Conservation (phyloP, 1,284 basidiomycete genomes). For the Ceratobasidium sp. region DNA sequence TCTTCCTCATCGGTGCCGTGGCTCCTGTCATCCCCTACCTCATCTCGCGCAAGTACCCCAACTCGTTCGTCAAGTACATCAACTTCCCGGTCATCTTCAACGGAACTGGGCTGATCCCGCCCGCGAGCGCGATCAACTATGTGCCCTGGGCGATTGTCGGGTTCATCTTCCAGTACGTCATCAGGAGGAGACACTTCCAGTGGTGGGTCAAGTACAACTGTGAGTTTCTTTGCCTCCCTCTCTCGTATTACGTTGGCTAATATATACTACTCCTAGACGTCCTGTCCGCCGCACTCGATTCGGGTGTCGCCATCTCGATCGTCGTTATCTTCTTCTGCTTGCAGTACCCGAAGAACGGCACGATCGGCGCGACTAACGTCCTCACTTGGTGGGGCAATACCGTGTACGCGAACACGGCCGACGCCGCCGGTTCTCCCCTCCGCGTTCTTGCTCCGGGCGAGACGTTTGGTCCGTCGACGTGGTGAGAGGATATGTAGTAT, state of each 20-base stretch:
- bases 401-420: conserved; percentile 56
- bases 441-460: conserved; percentile 54
- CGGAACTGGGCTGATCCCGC: conserved; percentile 60
- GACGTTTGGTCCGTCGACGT: conserved; percentile 54
- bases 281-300: conserved; percentile 66
- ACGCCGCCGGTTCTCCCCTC: conserved; percentile 57
- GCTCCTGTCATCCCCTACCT: conserved; percentile 58
- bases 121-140: conserved; percentile 65
- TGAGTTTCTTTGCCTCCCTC: conserved; percentile 52
- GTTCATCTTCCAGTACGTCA: conserved; percentile 63
- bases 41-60: conserved; percentile 58
- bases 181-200: conserved; percentile 48
- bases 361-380: conserved; percentile 60
- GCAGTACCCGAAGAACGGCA: conserved; percentile 67
- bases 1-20: conserved; percentile 62
- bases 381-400: conserved; percentile 67
- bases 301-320: conserved; percentile 67
- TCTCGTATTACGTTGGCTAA: conserved; percentile 64
- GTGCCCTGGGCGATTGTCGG: conserved; percentile 64
- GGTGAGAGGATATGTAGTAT: too few relatives aligned
- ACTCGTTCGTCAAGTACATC: conserved; percentile 60
- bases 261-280: conserved; percentile 63
- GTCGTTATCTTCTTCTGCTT: conserved; percentile 74
- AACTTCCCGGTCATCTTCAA: conserved; percentile 63
- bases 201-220: conserved; percentile 51